phyloP scores from a whole-genome alignment of 1,284 basidiomycete genomes.

The Cryptococcus depauperatus region DNA sequence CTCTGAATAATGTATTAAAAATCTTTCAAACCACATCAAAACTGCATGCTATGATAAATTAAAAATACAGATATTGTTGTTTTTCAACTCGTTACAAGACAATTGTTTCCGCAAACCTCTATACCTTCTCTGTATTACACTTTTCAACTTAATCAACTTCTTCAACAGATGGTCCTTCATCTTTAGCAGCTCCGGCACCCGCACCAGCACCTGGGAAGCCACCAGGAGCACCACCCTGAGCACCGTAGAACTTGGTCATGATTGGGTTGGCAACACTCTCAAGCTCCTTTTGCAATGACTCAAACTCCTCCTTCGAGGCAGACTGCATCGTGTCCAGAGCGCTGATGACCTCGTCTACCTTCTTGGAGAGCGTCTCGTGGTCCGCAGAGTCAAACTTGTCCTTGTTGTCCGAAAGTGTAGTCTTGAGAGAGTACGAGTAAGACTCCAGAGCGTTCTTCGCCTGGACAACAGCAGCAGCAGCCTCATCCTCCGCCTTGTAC shows the following conservation, averaged over 20 bases:
- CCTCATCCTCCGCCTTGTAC: slow-evolving; percentile 70
- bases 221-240: slow-evolving; percentile 48
- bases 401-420: slow-evolving; percentile 77
- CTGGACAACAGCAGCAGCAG: slow-evolving; percentile 91
- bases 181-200: slow-evolving; percentile 48
- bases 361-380: slow-evolving; percentile 75
- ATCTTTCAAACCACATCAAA: no score
- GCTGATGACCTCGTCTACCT: slow-evolving; percentile 75
- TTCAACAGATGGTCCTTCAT: slow-evolving; percentile 52
- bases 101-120: no score
- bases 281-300: slow-evolving; percentile 88
- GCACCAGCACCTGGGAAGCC: slow-evolving; percentile 50
- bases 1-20: no score
- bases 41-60: no score
- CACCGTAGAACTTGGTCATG: slow-evolving; percentile 56
- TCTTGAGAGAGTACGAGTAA: slow-evolving; percentile 92
- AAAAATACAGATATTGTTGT: no score
- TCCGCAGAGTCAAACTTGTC: slow-evolving; percentile 83
- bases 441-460: slow-evolving; percentile 94
- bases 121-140: neutral
- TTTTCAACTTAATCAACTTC: slow-evolving; percentile 53
- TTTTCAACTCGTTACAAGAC: no score
- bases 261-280: slow-evolving; percentile 76
- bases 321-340: slow-evolving; percentile 81
- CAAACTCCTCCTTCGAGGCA: slow-evolving; percentile 92